Conservation (phyloP, 1,284 basidiomycete genomes). For the Blastosporella zonata region DNA sequence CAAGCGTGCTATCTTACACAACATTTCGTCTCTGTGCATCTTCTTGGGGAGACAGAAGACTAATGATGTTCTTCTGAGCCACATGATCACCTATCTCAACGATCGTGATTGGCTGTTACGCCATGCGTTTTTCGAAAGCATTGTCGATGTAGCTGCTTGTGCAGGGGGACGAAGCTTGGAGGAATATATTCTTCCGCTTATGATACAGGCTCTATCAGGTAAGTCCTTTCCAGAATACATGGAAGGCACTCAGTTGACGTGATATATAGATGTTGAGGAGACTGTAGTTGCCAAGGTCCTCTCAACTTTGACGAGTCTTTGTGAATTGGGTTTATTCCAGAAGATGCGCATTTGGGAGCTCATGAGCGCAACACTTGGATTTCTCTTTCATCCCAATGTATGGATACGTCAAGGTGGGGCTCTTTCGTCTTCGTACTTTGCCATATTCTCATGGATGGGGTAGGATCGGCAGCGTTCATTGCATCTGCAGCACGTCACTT, state of each 20-base stretch:
- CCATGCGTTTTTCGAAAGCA: constrained; percentile 92
- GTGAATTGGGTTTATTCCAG: constrained; percentile 83
- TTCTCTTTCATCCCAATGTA: constrained; percentile 94
- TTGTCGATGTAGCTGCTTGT: constrained; percentile 92
- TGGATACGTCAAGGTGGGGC: constrained; percentile 88
- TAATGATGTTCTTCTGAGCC: constrained; percentile 92
- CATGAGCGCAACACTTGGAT: constrained; percentile 82
- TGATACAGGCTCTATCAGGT: constrained; percentile 93
- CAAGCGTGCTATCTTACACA: constrained; percentile 72
- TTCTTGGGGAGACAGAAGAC: constrained; percentile 93
- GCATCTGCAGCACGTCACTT: constrained; percentile 80
- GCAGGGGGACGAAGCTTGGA: constrained; percentile 85
- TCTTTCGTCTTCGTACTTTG: constrained; percentile 14
- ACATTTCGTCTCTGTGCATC: constrained; percentile 86
- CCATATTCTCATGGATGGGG: background rate
- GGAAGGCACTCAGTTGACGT: constrained; percentile 11
- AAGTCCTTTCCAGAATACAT: background rate
- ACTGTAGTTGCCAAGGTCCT: constrained; percentile 89
- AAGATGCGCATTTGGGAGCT: constrained; percentile 95
- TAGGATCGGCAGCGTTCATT: constrained; percentile 85
- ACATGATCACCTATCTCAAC: constrained; percentile 99
- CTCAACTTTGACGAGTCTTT: constrained; percentile 79
- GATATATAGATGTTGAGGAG: constrained; percentile 82
- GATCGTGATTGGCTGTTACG: constrained; percentile 92
- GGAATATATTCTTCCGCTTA: constrained; percentile 89